Conservation (phyloP, 176 grass and related monocot species). For the Coix lacrymajobi region DNA sequence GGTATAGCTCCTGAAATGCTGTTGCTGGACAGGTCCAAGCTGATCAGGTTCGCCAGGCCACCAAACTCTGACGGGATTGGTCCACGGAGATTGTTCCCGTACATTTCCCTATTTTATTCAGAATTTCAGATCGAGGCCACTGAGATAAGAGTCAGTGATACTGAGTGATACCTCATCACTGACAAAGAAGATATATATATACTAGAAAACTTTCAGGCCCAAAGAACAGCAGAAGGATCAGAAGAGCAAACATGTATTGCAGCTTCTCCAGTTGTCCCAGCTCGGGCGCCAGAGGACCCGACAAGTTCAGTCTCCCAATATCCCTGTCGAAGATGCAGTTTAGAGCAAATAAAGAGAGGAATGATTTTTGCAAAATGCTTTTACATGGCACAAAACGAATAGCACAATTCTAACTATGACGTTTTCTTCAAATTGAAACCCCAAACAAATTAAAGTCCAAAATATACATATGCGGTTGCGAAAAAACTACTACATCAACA, state of each 20-base stretch:
- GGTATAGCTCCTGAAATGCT: slow-evolving; percentile 60
- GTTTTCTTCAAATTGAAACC: no score
- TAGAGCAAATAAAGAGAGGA: not conserved
- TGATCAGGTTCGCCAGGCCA: slow-evolving; percentile 39
- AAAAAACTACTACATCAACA: no score
- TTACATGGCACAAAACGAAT: not conserved
- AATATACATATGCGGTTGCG: no score
- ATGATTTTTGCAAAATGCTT: not conserved
- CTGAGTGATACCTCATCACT: not conserved
- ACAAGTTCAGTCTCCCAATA: slow-evolving; percentile 24
- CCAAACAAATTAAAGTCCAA: no score
- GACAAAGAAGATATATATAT: not conserved
- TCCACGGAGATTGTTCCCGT: slow-evolving; percentile 49
- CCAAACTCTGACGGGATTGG: slow-evolving; percentile 57
- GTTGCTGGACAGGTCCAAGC: slow-evolving; percentile 62
- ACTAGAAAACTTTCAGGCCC: not conserved
- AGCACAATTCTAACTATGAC: not conserved
- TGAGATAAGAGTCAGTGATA: not conserved
- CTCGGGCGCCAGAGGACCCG: slow-evolving; percentile 54
- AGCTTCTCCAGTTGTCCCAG: slow-evolving; percentile 59
- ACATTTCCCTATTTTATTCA: slow-evolving; percentile 37
- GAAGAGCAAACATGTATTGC: slow-evolving; percentile 41
- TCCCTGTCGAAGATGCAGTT: slow-evolving; percentile 19
- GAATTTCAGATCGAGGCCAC: not conserved
- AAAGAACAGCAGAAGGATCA: not conserved